Conservation (phyloP, 306 rosid genomes). For the Mimosa pudica region DNA sequence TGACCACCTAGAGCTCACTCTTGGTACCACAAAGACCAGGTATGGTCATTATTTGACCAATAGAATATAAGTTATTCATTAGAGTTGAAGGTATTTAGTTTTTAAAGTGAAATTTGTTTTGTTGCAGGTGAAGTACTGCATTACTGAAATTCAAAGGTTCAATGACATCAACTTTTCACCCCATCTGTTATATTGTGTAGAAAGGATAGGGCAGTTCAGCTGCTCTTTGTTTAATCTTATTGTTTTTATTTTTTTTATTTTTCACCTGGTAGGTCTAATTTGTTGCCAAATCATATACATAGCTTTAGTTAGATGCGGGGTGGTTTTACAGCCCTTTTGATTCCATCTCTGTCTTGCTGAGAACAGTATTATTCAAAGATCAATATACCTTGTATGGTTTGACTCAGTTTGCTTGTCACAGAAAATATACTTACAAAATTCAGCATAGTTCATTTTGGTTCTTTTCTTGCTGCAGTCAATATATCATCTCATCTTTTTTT, state of each 20-base stretch:
- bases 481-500: conserved; percentile 5
- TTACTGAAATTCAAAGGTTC: conserved; percentile 33
- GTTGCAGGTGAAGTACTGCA: conserved; percentile 49
- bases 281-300: conserved; percentile 43
- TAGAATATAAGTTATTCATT: background rate
- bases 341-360: conserved; percentile 35
- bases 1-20: conserved; percentile 91
- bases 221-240: conserved; percentile 33
- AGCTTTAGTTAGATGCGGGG: conserved; percentile 51
- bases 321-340: conserved; percentile 46
- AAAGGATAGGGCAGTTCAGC: conserved; percentile 36
- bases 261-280: conserved; percentile 30
- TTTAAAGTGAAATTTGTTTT: conserved; percentile 28
- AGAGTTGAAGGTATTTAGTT: background rate
- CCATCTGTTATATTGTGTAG: conserved; percentile 34
- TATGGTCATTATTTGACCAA: conserved; percentile 27
- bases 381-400: conserved; percentile 51
- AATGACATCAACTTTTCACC: conserved; percentile 35
- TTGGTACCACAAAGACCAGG: conserved; percentile 85
- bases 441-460: background rate
- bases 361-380: conserved; percentile 41
- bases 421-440: conserved; percentile 17
- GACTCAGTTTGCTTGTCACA: conserved; percentile 37
- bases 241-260: conserved; percentile 20
- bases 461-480: background rate